phyloP scores from a whole-genome alignment of 2,329 filamentous ascomycete genomes.

The Fusarium cicatricum region DNA sequence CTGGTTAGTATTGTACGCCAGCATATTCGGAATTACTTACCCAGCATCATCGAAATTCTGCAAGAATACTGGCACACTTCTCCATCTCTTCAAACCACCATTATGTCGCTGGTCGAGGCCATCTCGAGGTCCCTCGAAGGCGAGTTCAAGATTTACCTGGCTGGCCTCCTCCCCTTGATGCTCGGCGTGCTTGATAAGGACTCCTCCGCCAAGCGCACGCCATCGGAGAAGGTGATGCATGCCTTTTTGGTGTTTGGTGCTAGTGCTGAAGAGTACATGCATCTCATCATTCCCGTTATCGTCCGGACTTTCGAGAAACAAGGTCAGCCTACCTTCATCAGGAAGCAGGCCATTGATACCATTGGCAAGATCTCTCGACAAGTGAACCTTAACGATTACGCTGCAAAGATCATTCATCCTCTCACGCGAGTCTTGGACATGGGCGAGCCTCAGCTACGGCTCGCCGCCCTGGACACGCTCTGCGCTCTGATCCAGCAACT shows the following conservation, averaged over 20 bases:
- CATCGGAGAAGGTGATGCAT: constrained; percentile 90
- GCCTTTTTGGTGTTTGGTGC: constrained; percentile 96
- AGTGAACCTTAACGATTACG: constrained; percentile 97
- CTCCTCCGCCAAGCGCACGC: constrained; percentile 73
- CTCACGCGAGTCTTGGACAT: constrained; percentile 82
- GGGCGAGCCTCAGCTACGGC: constrained; percentile 75
- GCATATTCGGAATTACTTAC: constrained; percentile 91
- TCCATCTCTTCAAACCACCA: constrained; percentile 85
- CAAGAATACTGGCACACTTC: constrained; percentile 90
- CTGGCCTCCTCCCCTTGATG: constrained; percentile 89
- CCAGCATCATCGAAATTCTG: constrained; percentile 84
- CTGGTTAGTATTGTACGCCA: constrained; percentile 95
- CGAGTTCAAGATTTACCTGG: constrained; percentile 97
- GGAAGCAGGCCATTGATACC: constrained; percentile 91
- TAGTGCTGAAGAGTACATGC: constrained; percentile 98
- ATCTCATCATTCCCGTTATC: constrained; percentile 95
- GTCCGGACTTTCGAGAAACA: constrained; percentile 93
- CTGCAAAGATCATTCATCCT: constrained; percentile 95
- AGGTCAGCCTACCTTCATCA: constrained; percentile 78
- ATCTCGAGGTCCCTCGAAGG: constrained; percentile 94
- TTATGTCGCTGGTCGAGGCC: constrained; percentile 89
- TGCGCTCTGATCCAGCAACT: constrained; percentile 96
- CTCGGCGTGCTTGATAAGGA: constrained; percentile 93
- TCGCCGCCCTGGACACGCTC: constrained; percentile 89
- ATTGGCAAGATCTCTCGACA: constrained; percentile 93